Conservation (phyloP, 1,139 yeast species). For the Sugiyamaella novakii region DNA sequence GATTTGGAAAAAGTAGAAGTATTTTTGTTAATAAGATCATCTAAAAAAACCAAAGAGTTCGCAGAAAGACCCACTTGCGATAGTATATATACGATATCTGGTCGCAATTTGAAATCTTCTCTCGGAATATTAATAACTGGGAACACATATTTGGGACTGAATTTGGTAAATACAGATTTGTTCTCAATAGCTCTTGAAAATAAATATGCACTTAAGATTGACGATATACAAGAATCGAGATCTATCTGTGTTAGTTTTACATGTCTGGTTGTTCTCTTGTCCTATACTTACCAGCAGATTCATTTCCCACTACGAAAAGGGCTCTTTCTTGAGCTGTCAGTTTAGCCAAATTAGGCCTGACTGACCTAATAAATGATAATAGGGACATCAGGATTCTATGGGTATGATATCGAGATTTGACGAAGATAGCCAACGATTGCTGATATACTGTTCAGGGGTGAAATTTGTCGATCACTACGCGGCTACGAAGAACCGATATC, state of each 20-base stretch:
- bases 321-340: conserved; percentile 19
- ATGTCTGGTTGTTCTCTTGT: neutral
- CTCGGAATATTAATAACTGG: conserved; percentile 77
- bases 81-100: conserved; percentile 66
- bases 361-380: conserved; percentile 18
- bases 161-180: conserved; percentile 5
- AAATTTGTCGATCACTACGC: neutral
- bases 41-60: conserved; percentile 60
- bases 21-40: conserved; percentile 51
- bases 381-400: neutral
- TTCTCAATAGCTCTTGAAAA: conserved; percentile 35
- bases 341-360: conserved; percentile 15
- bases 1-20: conserved; percentile 28
- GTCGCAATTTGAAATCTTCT: conserved; percentile 65
- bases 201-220: conserved; percentile 70
- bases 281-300: conserved; percentile 53
- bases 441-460: neutral
- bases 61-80: conserved; percentile 51
- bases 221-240: conserved; percentile 80
- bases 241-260: conserved; percentile 43
- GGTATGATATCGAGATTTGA: neutral
- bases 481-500: conserved; percentile 3
- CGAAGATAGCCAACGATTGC: too few relatives aligned
- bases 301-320: conserved; percentile 75
- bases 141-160: conserved; percentile 39